Evolutionary conservation across 139 green algal genomes (phyloP), one percentile per base, ranked within the genome.

Genomic region (Desmodesmus armatus): DNA sequence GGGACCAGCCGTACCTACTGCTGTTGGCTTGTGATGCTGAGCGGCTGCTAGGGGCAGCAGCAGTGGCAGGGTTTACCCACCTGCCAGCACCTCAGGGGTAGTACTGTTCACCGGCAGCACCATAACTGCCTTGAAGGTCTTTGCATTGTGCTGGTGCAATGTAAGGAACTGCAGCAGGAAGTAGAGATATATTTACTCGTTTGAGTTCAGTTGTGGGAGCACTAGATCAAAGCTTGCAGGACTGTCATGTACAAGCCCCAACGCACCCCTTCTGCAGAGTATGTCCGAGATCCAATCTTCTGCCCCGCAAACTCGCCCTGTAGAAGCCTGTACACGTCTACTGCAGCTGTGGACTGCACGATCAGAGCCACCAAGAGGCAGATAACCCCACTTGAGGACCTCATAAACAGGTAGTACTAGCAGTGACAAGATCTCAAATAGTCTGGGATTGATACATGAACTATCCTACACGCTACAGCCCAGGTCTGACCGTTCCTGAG

Each of bases 61-160:
- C 25, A 41, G 7, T 44, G 65, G 29, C 35, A 19, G 35, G 65
- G 67, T 40, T 33, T 39, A n/a, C 40, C 4, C 71, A 82, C 74
- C 74, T 70, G 74, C 51, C 49, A 82, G 25, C 7, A 23, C 31
- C 27, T 82, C 76, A 6, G 76, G 76, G 7, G 17, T 72, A 31
- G 76, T 82, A 55, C 37, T 71, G 37, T 82, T 82, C 4, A 55
- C 76, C 35, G 35, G 17, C 76, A 82, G 76, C 25, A 82, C 53
- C 76, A 82, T 82, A 0, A 82, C 76, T 55, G 76, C 76, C 37
- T 82, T 82, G 37, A 74, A 84, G 15, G 62, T 37, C 39, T 84
- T 84, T 31, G 2, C 63, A 63, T 43, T 47, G 0, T 33, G 15
- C 2, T 17, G 31, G 2, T 62, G 78, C 63, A 84, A 41, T 31